Base-by-base conservation (phyloP, 228 moss, liverwort and hornwort species). In the Sphagnum magellanicum region DNA sequence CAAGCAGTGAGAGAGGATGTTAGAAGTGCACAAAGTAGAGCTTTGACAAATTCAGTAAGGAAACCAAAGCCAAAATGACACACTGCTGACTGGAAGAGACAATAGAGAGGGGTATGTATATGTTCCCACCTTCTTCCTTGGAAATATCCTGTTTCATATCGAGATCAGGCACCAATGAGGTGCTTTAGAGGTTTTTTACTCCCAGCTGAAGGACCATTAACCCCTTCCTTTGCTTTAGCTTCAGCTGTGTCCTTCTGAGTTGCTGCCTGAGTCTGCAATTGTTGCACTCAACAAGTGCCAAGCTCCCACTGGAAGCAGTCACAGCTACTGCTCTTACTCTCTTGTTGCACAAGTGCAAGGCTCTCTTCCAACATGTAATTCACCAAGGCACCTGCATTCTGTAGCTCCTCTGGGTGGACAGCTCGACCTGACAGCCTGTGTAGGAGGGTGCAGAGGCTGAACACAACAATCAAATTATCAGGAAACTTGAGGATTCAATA, bases 211-310 rank as follows among this genome's bases (percentile, higher is more conserved):
- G 75, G 74, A 65, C 66, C 74, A 47, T 76, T 77, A 64, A 17
- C 63, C 11, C 8, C 70, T 62, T 76, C 88, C 68, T 78, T 79
- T 5, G 66, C 49, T 66, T 15, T 76, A 6, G 68, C 70, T 50
- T 88, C 78, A 15, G 78, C 75, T 48, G 84, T 84, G 65, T 82
- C 84, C 72, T 84, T 84, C 58, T 68, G 48, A 49, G 74, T 50
- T 63, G 80, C 85, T 53, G 80, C 88, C 59, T 88, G 85, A 9
- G 82, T 72, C 55, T 85, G 88, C 3, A 77, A 50, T 57, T 88
- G 88, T 72, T 88, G 88, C 49, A 88, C 80, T 85, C 85, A 85
- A 61, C 88, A 88, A 47, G 88, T 85, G 58, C 88, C 88, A 12
- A 88, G 88, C 78, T 88, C 88, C 88, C 88, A 88, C 49, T 85